phyloP scores from a whole-genome alignment of 495 filamentous ascomycete species.

The Aspergillus nanangensis region DNA sequence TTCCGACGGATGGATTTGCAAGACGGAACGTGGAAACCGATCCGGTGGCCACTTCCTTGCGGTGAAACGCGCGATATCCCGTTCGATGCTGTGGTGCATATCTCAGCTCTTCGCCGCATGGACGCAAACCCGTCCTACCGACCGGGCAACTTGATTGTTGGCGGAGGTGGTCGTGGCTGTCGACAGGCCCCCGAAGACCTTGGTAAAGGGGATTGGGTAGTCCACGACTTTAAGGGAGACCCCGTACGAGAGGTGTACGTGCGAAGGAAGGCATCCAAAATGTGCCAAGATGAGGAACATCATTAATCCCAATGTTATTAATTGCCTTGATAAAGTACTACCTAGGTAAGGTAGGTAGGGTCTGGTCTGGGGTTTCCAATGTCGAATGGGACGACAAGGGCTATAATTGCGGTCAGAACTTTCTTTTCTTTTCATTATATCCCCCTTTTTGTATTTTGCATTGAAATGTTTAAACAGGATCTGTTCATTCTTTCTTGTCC shows the following conservation, averaged over 20 bases:
- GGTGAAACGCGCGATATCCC: constrained; percentile 84
- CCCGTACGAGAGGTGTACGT: constrained; percentile 60
- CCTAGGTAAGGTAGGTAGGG: too few species aligned
- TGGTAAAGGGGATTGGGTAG: constrained; percentile 73
- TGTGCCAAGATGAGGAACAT: constrained; percentile 10
- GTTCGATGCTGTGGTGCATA: constrained; percentile 62
- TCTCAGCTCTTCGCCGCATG: constrained; percentile 72
- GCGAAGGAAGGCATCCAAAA: constrained; percentile 28
- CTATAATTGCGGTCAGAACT: too few species aligned
- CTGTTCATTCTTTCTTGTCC: too few species aligned
- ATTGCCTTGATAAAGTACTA: too few species aligned
- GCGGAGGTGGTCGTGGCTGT: constrained; percentile 72
- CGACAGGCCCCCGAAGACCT: constrained; percentile 53
- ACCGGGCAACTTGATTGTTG: constrained; percentile 77
- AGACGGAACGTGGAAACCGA: constrained; percentile 75
- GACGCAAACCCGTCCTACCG: constrained; percentile 58
- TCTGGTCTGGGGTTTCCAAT: too few species aligned
- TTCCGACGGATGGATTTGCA: constrained; percentile 81
- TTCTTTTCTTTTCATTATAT: too few species aligned
- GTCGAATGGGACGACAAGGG: too few species aligned
- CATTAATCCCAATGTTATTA: too few species aligned
- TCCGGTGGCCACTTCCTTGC: constrained; percentile 73
- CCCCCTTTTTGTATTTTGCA: too few species aligned
- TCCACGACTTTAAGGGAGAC: constrained; percentile 59
- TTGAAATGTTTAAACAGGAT: too few species aligned